Conservation (phyloP, 2,329 filamentous ascomycete genomes). For the Fusarium globosum region DNA sequence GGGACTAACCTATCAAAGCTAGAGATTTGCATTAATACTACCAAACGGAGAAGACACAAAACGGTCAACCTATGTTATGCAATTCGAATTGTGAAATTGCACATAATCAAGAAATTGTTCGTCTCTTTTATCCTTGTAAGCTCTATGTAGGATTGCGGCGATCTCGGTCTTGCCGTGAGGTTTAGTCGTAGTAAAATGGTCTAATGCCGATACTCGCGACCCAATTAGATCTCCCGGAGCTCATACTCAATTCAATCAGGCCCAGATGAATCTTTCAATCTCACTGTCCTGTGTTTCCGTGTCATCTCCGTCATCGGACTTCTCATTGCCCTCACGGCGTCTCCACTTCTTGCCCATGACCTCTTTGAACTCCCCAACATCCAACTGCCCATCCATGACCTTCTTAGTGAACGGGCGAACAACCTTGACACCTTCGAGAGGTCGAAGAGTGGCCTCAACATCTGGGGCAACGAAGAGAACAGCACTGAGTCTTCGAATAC, state of each 20-base stretch:
- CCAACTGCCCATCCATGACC: background rate
- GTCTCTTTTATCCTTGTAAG: background rate
- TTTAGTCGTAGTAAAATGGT: background rate
- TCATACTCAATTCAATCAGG: background rate
- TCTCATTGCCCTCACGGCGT: background rate
- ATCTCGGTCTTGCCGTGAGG: background rate
- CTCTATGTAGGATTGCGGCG: background rate
- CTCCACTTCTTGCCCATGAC: constrained; percentile 6
- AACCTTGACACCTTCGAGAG: background rate
- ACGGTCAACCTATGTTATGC: background rate
- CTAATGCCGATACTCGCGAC: background rate
- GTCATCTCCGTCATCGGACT: background rate
- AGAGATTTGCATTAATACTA: background rate
- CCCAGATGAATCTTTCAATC: background rate
- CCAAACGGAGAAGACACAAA: background rate
- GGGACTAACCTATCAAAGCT: constrained; percentile 6
- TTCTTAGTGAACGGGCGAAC: background rate
- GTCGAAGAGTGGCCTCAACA: background rate
- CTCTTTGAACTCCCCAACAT: background rate
- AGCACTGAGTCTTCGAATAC: background rate
- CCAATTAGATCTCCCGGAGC: background rate
- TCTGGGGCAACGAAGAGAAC: constrained; percentile 1
- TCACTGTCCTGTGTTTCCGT: background rate
- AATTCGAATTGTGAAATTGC: background rate
- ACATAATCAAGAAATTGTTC: background rate